Conservation (phyloP, 345 rosid species). For the Trapa bicornis region DNA sequence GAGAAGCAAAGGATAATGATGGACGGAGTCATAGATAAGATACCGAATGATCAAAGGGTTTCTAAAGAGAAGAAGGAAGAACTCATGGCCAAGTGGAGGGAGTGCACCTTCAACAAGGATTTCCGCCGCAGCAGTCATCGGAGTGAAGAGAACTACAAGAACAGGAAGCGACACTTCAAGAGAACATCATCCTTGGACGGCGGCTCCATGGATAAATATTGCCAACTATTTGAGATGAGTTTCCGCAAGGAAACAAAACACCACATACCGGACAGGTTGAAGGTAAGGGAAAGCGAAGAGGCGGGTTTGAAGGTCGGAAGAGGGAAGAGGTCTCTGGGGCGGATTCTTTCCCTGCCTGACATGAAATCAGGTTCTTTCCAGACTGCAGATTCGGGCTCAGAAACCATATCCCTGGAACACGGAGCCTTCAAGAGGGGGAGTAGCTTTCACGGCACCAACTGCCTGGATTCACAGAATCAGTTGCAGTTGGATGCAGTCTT, state of each 20-base stretch:
- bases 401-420: conserved; percentile 10
- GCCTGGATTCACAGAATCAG: no score
- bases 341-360: conserved; percentile 58
- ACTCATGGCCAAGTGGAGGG: conserved; percentile 22
- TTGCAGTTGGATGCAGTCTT: no score
- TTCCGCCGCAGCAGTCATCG: conserved; percentile 9
- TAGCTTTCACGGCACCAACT: no score
- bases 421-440: no score
- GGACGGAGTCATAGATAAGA: conserved; percentile 75
- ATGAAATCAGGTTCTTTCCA: conserved; percentile 21
- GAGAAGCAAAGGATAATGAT: conserved; percentile 60
- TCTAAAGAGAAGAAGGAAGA: conserved; percentile 43
- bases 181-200: conserved; percentile 47
- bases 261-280: conserved; percentile 15
- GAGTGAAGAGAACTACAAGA: conserved; percentile 8
- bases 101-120: conserved; percentile 7
- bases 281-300: conserved; percentile 20
- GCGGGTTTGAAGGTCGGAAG: conserved; percentile 7
- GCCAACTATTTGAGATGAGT: conserved; percentile 45
- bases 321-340: conserved; percentile 27
- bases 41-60: conserved; percentile 45
- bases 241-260: conserved; percentile 34
- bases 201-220: conserved; percentile 50
- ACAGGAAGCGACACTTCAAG: conserved; percentile 11
- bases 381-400: conserved; percentile 13